Conservation (phyloP, 2,329 filamentous ascomycete genomes). For the Aspergillus glaucus region DNA sequence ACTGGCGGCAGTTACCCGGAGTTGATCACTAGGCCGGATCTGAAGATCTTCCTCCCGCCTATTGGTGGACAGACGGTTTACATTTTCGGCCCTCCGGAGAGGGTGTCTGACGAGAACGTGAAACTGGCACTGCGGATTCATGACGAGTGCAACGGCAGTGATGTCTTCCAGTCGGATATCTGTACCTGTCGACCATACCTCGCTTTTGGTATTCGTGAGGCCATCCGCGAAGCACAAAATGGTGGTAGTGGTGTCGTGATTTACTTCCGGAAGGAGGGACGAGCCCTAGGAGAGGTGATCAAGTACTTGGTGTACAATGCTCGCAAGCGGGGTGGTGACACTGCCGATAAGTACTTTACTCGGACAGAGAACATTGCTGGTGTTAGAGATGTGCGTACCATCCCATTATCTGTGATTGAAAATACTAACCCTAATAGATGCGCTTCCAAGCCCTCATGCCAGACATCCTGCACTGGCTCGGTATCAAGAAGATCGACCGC, state of each 20-base stretch:
- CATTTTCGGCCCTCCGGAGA: slow-evolving; percentile 90
- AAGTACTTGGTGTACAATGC: slow-evolving; percentile 68
- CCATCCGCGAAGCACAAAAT: slow-evolving; percentile 91
- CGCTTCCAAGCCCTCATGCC: slow-evolving; percentile 98
- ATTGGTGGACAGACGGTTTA: slow-evolving; percentile 96
- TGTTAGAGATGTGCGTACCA: slow-evolving; percentile 59
- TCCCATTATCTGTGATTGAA: slow-evolving; percentile 19
- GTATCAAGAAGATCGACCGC: slow-evolving; percentile 95
- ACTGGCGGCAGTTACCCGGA: slow-evolving; percentile 96
- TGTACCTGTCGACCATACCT: slow-evolving; percentile 90
- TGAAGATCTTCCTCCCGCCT: slow-evolving; percentile 91
- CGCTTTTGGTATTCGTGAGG: slow-evolving; percentile 94
- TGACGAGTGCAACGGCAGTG: slow-evolving; percentile 88
- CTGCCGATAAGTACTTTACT: slow-evolving; percentile 66
- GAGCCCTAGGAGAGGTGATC: slow-evolving; percentile 89
- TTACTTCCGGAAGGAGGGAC: slow-evolving; percentile 96
- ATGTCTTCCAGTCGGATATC: slow-evolving; percentile 96
- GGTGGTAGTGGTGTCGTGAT: slow-evolving; percentile 93
- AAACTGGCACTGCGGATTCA: slow-evolving; percentile 79
- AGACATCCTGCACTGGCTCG: slow-evolving; percentile 94
- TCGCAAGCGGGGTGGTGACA: slow-evolving; percentile 37
- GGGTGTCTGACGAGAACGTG: slow-evolving; percentile 81
- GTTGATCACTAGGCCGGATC: slow-evolving; percentile 86
- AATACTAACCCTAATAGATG: slow-evolving; percentile 55
- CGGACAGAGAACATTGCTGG: slow-evolving; percentile 97